A percentile compares a stretch with the other conserved stretches of the same genome.
These are phyloP conservation scores for Sarocladium kiliense DNA, from an alignment of 2,329 filamentous ascomycete genomes.

Conservation along the genomic window DNA sequence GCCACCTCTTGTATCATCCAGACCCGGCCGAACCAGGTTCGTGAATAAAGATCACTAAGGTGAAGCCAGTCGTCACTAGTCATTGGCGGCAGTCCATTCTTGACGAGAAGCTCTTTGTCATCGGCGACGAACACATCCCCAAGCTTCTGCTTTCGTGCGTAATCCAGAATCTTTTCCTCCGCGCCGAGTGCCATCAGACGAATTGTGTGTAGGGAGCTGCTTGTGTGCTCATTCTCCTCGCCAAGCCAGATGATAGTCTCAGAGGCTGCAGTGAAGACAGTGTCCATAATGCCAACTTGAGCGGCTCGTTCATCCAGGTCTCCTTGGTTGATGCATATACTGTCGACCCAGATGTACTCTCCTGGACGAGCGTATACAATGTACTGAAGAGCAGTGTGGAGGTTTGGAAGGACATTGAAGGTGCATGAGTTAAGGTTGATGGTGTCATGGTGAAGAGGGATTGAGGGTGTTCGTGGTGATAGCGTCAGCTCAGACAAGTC, in stretches of 20 bases:
- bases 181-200: slow-evolving; percentile 11
- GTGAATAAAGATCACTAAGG: slow-evolving; percentile 14
- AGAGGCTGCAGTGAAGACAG: slow-evolving; percentile 15
- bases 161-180: slow-evolving; percentile 14
- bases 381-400: slow-evolving; percentile 13
- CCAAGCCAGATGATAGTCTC: slow-evolving; percentile 20
- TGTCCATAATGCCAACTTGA: slow-evolving; percentile 19
- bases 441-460: background rate
- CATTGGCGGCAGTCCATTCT: slow-evolving; percentile 16
- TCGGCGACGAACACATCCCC: slow-evolving; percentile 16
- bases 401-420: slow-evolving; percentile 15
- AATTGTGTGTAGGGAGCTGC: slow-evolving; percentile 12
- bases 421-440: slow-evolving; percentile 12
- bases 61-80: slow-evolving; percentile 13
- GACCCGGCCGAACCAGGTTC: slow-evolving; percentile 22
- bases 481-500: background rate
- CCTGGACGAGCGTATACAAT: slow-evolving; percentile 13
- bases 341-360: slow-evolving; percentile 18
- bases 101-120: slow-evolving; percentile 11
- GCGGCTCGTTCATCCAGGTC: slow-evolving; percentile 14
- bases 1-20: slow-evolving; percentile 25
- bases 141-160: slow-evolving; percentile 12
- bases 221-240: slow-evolving; percentile 9
- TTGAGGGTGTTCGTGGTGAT: background rate
- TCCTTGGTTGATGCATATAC: slow-evolving; percentile 20